Base-by-base conservation (phyloP, 2,329 filamentous ascomycete species). In the Knufia petricola region DNA sequence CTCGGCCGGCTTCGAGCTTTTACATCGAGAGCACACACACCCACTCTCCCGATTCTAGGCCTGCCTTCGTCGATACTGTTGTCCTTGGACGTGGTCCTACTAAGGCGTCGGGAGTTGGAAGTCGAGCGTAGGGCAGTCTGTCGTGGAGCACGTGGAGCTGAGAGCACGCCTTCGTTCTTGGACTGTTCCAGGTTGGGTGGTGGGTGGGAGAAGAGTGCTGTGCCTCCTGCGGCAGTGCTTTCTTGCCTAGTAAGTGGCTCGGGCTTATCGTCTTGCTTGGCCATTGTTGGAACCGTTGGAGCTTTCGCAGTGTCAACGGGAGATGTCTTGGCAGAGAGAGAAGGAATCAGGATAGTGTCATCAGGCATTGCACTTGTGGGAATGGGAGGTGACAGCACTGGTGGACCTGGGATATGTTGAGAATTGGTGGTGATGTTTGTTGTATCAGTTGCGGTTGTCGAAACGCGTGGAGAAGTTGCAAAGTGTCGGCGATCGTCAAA, bases 1-100 rank as follows among this genome's bases (percentile, higher is more conserved):
- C 90, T 95, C 1, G 92, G 92, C 67, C 96, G 96, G 73, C 89
- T 95, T 60, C 92, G 79, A 30, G 92, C 92, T 70, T 98, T 98
- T 58, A 90, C 79, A 68, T 98, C 92, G 50, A 98, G 73, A 19
- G 92, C 94, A 65, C 92, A 98, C 8, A 98, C 87, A 46, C 92
- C 92, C 61, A 98, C 95, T 50, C 74, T 77, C 52, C 81, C 81
- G 52, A 80, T 68, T 13, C 42, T 26, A n/a, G 46, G 47, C 39
- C 53, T 53, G 13, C 28, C 40, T 20, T 56, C 55, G 17, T 56
- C 58, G 31, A 53, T 52, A 38, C 51, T 55, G 23, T 53, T 55
- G 19, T 50, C 49, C 15, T 46, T 51, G 9, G 55, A 56, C 6
- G 55, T 54, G 10, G 56, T 51, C 17, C 52, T 53, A 44, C 58